A percentile compares a stretch with the other conserved stretches of the same genome.
phyloP scores from a whole-genome alignment of 495 filamentous ascomycete species.

The Xylaria intraflava region DNA sequence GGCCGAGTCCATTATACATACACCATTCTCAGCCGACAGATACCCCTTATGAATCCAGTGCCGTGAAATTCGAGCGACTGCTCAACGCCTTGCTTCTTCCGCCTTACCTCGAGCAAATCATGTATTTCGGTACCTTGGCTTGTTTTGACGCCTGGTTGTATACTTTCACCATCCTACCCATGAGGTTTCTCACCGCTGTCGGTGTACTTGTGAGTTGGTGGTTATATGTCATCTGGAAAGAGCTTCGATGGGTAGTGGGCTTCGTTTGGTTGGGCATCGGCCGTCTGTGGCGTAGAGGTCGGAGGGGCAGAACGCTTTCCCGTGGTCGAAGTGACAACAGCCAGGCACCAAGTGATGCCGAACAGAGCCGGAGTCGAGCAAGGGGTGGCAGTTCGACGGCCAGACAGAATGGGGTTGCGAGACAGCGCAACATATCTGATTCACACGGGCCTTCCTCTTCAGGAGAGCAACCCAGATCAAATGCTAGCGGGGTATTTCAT shows the following conservation, averaged over 20 bases:
- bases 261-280: slow-evolving; percentile 72
- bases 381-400: slow-evolving; percentile 11
- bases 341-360: slow-evolving; percentile 25
- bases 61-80: slow-evolving; percentile 90
- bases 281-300: slow-evolving; percentile 60
- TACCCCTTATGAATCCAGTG: slow-evolving; percentile 90
- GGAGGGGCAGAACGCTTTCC: slow-evolving; percentile 41
- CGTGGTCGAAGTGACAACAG: slow-evolving; percentile 16
- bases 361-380: slow-evolving; percentile 29
- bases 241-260: slow-evolving; percentile 57
- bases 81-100: slow-evolving; percentile 82
- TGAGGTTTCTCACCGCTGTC: slow-evolving; percentile 80
- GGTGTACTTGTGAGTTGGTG: slow-evolving; percentile 70
- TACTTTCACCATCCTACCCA: slow-evolving; percentile 87
- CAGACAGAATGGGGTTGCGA: slow-evolving; percentile 14
- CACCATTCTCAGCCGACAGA: slow-evolving; percentile 65
- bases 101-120: slow-evolving; percentile 71
- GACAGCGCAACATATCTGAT: slow-evolving; percentile 21
- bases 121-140: slow-evolving; percentile 81
- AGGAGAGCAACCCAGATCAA: slow-evolving; percentile 15
- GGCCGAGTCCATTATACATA: slow-evolving; percentile 83
- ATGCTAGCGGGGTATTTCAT: slow-evolving; percentile 26
- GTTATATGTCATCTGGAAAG: slow-evolving; percentile 55
- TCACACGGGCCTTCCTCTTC: slow-evolving; percentile 1
- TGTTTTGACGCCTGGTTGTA: slow-evolving; percentile 97